Evolutionary conservation across 2,329 filamentous ascomycete genomes (phyloP).

Genomic region (Fusarium domesticum): DNA sequence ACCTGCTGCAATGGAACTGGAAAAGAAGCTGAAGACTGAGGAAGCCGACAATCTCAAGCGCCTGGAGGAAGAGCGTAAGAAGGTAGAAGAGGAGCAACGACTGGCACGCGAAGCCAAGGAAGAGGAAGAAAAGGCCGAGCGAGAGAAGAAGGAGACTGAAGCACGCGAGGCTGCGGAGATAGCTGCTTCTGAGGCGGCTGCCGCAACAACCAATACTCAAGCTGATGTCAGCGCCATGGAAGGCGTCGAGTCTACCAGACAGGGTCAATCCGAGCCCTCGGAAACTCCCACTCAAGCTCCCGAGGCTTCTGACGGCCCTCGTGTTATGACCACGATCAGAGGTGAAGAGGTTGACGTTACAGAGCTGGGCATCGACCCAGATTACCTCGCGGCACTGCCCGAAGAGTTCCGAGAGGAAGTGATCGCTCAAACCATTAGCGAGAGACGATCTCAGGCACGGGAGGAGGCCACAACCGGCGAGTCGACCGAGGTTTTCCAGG

Average conservation of each 20-base stretch:
- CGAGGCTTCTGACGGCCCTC: slow-evolving; percentile 35
- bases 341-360: slow-evolving; percentile 91
- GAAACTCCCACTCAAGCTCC: slow-evolving; percentile 26
- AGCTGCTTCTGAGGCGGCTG: slow-evolving; percentile 59
- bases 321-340: slow-evolving; percentile 78
- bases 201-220: slow-evolving; percentile 17
- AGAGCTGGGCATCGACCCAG: slow-evolving; percentile 86
- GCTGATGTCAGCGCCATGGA: slow-evolving; percentile 61
- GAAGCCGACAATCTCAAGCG: slow-evolving; percentile 51
- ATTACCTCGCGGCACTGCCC: slow-evolving; percentile 94
- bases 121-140: slow-evolving; percentile 63
- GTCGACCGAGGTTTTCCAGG: slow-evolving; percentile 80
- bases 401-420: slow-evolving; percentile 96
- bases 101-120: slow-evolving; percentile 68
- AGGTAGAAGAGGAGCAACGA: slow-evolving; percentile 63
- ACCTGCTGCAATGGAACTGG: slow-evolving; percentile 78
- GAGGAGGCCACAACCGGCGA: slow-evolving; percentile 67
- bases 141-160: slow-evolving; percentile 68
- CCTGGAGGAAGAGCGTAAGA: slow-evolving; percentile 57
- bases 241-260: slow-evolving; percentile 61
- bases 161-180: slow-evolving; percentile 59
- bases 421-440: slow-evolving; percentile 83
- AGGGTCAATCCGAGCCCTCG: slow-evolving; percentile 32
- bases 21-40: slow-evolving; percentile 65
- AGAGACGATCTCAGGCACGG: slow-evolving; percentile 74